Conservation (phyloP, 179 eudicot species). For the Spergularia azorica region DNA sequence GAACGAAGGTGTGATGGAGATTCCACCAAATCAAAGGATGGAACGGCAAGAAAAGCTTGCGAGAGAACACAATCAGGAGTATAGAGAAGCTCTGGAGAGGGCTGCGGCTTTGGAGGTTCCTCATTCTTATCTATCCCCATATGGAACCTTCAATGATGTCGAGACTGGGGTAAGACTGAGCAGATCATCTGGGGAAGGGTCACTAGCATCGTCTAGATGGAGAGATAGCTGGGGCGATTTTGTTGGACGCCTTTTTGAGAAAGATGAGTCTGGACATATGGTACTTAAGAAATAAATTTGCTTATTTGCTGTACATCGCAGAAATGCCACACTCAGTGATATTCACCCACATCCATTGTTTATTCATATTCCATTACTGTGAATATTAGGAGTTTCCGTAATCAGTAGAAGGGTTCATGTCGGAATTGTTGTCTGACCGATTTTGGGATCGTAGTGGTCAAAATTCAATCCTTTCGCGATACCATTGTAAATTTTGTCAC, state of each 20-base stretch:
- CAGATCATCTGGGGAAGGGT: slow-evolving; percentile 29
- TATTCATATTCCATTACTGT: slow-evolving; percentile 9
- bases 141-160: slow-evolving; percentile 69
- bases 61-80: slow-evolving; percentile 71
- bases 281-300: slow-evolving; percentile 47
- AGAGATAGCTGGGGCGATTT: slow-evolving; percentile 67
- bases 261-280: slow-evolving; percentile 64
- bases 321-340: neutral
- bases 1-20: slow-evolving; percentile 61
- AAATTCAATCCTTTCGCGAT: too few relatives aligned
- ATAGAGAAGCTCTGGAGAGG: slow-evolving; percentile 65
- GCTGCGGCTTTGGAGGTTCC: slow-evolving; percentile 75
- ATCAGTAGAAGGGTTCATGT: neutral
- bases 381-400: slow-evolving; percentile 17
- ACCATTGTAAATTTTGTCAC: too few relatives aligned
- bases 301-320: neutral
- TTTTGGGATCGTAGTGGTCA: neutral
- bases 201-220: slow-evolving; percentile 36
- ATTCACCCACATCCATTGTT: slow-evolving; percentile 27
- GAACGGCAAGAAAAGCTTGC: slow-evolving; percentile 69
- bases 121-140: slow-evolving; percentile 55
- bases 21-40: slow-evolving; percentile 80
- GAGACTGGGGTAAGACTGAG: slow-evolving; percentile 42
- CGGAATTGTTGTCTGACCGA: neutral
- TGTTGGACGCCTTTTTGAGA: slow-evolving; percentile 53